These are phyloP conservation scores for Euphorbia celastroides DNA, from an alignment of 441 rosid species.

Conservation along the genomic window DNA sequence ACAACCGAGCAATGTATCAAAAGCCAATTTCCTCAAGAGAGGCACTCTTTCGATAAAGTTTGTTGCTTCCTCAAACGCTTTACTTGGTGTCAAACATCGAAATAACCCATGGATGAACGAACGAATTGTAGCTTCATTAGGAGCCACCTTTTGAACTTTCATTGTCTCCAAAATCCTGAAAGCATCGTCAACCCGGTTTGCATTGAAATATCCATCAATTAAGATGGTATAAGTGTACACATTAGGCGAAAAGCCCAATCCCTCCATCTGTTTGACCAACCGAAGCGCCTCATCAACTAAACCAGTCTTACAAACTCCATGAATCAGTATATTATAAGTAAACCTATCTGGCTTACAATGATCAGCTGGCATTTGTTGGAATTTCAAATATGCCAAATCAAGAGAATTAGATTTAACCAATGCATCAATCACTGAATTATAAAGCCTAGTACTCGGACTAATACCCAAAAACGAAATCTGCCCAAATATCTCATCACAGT, in stretches of 20 bases:
- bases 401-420: conserved; percentile 75
- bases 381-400: conserved; percentile 80
- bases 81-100: conserved; percentile 34
- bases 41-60: conserved; percentile 46
- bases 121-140: conserved; percentile 75
- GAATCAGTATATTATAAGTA: conserved; percentile 78
- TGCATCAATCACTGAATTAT: conserved; percentile 79
- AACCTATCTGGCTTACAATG: conserved; percentile 77
- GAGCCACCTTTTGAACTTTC: conserved; percentile 47
- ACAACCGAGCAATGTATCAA: conserved; percentile 57
- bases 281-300: conserved; percentile 80
- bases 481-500: conserved; percentile 72
- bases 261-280: conserved; percentile 81
- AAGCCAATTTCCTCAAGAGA: conserved; percentile 41
- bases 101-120: conserved; percentile 74
- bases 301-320: conserved; percentile 78
- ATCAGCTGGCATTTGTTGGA: conserved; percentile 80
- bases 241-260: conserved; percentile 50
- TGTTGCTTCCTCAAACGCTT: conserved; percentile 55
- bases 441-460: conserved; percentile 67
- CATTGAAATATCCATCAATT: conserved; percentile 74
- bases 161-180: conserved; percentile 53
- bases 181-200: conserved; percentile 60
- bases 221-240: conserved; percentile 74
- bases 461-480: conserved; percentile 75